These are phyloP conservation scores for Fusarium graminum DNA, from an alignment of 2,329 filamentous ascomycete species.

Conservation along the genomic window DNA sequence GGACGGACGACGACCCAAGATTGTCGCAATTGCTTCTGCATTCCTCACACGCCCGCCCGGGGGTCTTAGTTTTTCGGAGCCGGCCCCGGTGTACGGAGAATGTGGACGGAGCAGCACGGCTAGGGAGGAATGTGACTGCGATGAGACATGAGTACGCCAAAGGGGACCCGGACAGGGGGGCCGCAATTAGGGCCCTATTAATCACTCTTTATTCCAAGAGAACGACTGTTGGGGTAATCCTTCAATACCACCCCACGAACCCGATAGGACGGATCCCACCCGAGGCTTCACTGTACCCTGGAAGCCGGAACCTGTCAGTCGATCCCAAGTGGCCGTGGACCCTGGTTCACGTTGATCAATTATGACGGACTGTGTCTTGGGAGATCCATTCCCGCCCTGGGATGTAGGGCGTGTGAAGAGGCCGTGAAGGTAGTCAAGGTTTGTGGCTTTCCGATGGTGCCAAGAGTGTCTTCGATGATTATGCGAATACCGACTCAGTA, in stretches of 20 bases:
- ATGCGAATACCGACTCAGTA: slow-evolving; percentile 52
- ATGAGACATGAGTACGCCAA: slow-evolving; percentile 36
- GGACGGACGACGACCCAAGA: slow-evolving; percentile 18
- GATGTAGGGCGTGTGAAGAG: slow-evolving; percentile 21
- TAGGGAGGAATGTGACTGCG: slow-evolving; percentile 44
- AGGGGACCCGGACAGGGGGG: slow-evolving; percentile 20
- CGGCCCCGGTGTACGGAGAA: slow-evolving; percentile 43
- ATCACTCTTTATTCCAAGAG: slow-evolving; percentile 21
- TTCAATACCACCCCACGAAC: slow-evolving; percentile 30
- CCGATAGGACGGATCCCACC: slow-evolving; percentile 34
- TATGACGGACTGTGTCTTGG: slow-evolving; percentile 35
- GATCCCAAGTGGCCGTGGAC: slow-evolving; percentile 31
- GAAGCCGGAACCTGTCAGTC: slow-evolving; percentile 41
- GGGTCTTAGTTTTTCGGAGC: slow-evolving; percentile 35
- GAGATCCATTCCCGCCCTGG: slow-evolving; percentile 40
- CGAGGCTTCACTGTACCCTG: slow-evolving; percentile 35
- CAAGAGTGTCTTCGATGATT: slow-evolving; percentile 38
- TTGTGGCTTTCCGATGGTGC: slow-evolving; percentile 31
- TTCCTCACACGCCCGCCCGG: slow-evolving; percentile 42
- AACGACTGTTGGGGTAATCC: slow-evolving; percentile 35
- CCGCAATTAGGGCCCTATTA: slow-evolving; percentile 25
- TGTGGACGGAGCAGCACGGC: slow-evolving; percentile 40
- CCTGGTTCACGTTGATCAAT: slow-evolving; percentile 31
- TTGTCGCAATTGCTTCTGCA: slow-evolving; percentile 39
- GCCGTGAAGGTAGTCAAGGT: slow-evolving; percentile 20